Evolutionary conservation across 2,329 filamentous ascomycete species (phyloP).

Genomic region (Alternaria postmessia): DNA sequence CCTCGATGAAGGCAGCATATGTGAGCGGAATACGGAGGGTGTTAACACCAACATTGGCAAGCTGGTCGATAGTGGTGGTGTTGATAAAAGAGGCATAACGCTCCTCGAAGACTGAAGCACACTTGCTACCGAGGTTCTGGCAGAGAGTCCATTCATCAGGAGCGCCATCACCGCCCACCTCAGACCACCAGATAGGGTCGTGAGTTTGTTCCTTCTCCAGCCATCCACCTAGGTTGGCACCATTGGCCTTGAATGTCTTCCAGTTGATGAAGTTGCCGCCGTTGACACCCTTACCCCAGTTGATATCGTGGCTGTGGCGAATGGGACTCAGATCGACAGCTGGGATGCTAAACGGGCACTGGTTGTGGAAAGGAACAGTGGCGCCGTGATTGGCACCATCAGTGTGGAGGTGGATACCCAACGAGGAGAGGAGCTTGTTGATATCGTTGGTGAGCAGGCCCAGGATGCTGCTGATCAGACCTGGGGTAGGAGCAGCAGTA

Average conservation of each 20-base stretch:
- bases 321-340: neutral
- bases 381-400: neutral
- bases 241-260: slow-evolving; percentile 27
- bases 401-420: neutral
- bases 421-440: neutral
- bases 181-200: slow-evolving; percentile 25
- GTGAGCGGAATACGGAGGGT: slow-evolving; percentile 49
- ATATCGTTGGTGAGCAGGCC: neutral
- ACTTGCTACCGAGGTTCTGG: slow-evolving; percentile 37
- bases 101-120: slow-evolving; percentile 39
- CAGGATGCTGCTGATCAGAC: neutral
- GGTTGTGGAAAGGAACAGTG: neutral
- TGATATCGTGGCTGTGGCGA: neutral
- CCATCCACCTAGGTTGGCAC: slow-evolving; percentile 46
- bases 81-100: slow-evolving; percentile 44
- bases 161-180: slow-evolving; percentile 14
- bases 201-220: slow-evolving; percentile 39
- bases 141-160: slow-evolving; percentile 50
- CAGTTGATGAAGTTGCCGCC: slow-evolving; percentile 19
- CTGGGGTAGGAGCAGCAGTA: neutral
- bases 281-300: neutral
- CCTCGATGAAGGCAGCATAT: slow-evolving; percentile 49
- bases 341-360: neutral
- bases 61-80: slow-evolving; percentile 41
- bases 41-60: slow-evolving; percentile 44